phyloP scores from a whole-genome alignment of 768 basidiomycete genomes.

The Lentinula guzmanii region DNA sequence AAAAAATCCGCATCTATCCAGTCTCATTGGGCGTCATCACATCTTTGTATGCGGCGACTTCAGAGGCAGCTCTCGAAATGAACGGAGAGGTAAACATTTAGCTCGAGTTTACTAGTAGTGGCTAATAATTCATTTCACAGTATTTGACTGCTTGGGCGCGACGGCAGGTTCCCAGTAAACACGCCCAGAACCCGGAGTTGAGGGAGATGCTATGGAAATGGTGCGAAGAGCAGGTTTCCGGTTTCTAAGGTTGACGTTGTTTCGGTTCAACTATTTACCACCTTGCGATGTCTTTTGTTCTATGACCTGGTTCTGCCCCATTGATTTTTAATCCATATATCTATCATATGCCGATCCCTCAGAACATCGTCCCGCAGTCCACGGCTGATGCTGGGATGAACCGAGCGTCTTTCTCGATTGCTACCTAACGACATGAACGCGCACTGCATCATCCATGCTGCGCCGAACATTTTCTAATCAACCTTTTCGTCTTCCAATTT shows the following conservation, averaged over 20 bases:
- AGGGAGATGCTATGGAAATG: constrained; percentile 19
- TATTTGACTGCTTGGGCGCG: constrained; percentile 22
- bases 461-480: too few relatives aligned
- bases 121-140: constrained; percentile 7
- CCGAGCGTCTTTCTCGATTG: too few relatives aligned
- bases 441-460: too few relatives aligned
- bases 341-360: too few relatives aligned
- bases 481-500: too few relatives aligned
- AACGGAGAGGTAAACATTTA: constrained; percentile 18
- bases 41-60: constrained; percentile 19
- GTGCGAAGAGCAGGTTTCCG: constrained; percentile 18
- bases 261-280: too few relatives aligned
- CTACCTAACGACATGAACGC: too few relatives aligned
- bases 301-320: too few relatives aligned
- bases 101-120: background rate
- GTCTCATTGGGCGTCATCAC: constrained; percentile 16
- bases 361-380: too few relatives aligned
- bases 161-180: constrained; percentile 13
- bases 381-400: too few relatives aligned
- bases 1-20: constrained; percentile 15
- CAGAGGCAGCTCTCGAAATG: constrained; percentile 16
- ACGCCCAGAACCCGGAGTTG: constrained; percentile 14
- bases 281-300: too few relatives aligned
- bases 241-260: background rate
- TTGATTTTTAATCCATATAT: too few relatives aligned